Evolutionary conservation across 441 rosid genomes (phyloP).

Genomic region (Raphanus hybrid): DNA sequence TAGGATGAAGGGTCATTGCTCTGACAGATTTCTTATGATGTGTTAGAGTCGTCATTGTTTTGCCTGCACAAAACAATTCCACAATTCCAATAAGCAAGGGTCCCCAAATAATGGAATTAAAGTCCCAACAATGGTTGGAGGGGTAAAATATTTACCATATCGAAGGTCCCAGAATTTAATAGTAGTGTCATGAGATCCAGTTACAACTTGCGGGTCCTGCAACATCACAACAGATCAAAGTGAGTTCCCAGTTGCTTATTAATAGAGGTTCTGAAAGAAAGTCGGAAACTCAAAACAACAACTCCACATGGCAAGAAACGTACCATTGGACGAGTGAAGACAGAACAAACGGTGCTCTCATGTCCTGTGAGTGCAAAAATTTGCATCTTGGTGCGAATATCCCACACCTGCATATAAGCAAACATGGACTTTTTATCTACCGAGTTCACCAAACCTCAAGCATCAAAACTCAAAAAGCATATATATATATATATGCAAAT

Average conservation of each 20-base stretch:
- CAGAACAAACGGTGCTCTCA: conserved; percentile 97
- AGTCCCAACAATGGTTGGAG: conserved; percentile 1
- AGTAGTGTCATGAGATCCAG: conserved; percentile 96
- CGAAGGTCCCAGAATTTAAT: conserved; percentile 98
- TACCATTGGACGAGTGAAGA: conserved; percentile 93
- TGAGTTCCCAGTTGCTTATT: neutral
- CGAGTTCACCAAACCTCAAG: conserved; percentile 18
- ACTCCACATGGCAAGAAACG: conserved; percentile 17
- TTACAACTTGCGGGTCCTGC: conserved; percentile 98
- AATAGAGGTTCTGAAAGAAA: neutral
- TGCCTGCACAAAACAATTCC: conserved; percentile 59
- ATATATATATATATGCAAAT: neutral
- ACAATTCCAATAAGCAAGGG: neutral
- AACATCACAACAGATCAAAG: conserved; percentile 38
- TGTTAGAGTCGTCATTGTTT: conserved; percentile 90
- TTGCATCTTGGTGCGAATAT: conserved; percentile 95
- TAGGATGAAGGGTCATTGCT: conserved; percentile 94
- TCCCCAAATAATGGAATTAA: neutral
- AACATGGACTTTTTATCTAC: conserved; percentile 19
- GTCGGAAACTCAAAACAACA: neutral
- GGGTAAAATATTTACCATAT: conserved; percentile 57
- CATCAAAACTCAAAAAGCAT: conserved; percentile 5
- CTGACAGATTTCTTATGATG: conserved; percentile 98
- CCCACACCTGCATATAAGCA: conserved; percentile 79
- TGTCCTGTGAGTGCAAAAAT: conserved; percentile 94